A percentile compares a stretch with the other conserved stretches of the same genome.
Evolutionary conservation across 148 eudicot species (phyloP).

Genomic region (Persicaria maculosa): DNA sequence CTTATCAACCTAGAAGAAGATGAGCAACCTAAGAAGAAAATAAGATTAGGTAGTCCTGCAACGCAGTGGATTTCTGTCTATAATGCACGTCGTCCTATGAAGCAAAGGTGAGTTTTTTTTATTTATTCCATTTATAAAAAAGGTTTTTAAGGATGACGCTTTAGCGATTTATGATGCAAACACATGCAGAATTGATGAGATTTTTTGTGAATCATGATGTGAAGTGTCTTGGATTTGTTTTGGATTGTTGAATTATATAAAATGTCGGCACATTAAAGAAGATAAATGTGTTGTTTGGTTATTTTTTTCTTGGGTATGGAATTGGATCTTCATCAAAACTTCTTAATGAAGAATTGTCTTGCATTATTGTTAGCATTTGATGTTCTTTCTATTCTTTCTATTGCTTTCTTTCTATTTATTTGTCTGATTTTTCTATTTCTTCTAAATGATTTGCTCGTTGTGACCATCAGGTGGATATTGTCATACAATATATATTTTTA

Average conservation of each 20-base stretch:
- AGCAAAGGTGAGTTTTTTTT: slow-evolving; percentile 48
- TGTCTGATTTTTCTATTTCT: too few relatives aligned
- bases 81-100: slow-evolving; percentile 92
- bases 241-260: not conserved
- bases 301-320: not conserved
- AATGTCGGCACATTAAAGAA: not conserved
- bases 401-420: too few relatives aligned
- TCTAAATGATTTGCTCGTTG: not conserved
- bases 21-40: slow-evolving; percentile 77
- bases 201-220: not conserved
- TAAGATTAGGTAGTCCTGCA: slow-evolving; percentile 83
- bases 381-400: not conserved
- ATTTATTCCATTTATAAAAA: not conserved
- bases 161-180: not conserved
- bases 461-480: not conserved
- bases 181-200: not conserved
- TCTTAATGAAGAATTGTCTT: not conserved
- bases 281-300: not conserved
- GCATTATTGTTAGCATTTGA: not conserved
- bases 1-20: slow-evolving; percentile 84
- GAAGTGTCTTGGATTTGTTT: not conserved
- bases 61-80: slow-evolving; percentile 93
- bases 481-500: not conserved
- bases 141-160: not conserved
- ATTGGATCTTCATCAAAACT: not conserved